These are phyloP conservation scores for Rosa multiflora DNA, from an alignment of 306 rosid species.

Conservation along the genomic window DNA sequence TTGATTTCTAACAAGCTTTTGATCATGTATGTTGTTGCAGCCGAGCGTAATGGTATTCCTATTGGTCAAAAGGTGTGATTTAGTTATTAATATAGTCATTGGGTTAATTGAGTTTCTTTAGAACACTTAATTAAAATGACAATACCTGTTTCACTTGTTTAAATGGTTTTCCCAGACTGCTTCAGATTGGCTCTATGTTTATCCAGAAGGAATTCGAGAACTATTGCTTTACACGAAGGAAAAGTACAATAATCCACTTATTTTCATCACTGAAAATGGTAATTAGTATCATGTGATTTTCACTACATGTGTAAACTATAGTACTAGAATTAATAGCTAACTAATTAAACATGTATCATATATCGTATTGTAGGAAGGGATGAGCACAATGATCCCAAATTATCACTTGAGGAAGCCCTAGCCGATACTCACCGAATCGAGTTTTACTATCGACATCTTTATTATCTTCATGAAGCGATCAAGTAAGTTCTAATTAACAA, in stretches of 20 bases:
- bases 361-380: slow-evolving; percentile 19
- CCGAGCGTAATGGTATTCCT: slow-evolving; percentile 39
- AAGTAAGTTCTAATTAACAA: slow-evolving; percentile 21
- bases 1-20: background rate
- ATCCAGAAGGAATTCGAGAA: slow-evolving; percentile 30
- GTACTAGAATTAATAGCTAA: too few relatives aligned
- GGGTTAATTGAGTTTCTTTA: background rate
- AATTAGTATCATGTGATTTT: background rate
- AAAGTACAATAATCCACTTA: slow-evolving; percentile 33
- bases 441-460: slow-evolving; percentile 26
- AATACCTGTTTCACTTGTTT: background rate
- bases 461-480: slow-evolving; percentile 24
- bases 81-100: background rate
- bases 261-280: slow-evolving; percentile 46
- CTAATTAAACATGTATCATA: background rate
- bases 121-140: background rate
- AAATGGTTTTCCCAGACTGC: slow-evolving; percentile 11
- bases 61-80: slow-evolving; percentile 43
- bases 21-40: slow-evolving; percentile 19
- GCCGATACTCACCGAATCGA: slow-evolving; percentile 30
- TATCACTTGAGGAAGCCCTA: slow-evolving; percentile 26
- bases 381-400: slow-evolving; percentile 18
- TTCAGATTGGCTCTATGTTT: slow-evolving; percentile 29
- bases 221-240: slow-evolving; percentile 29
- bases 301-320: background rate